A percentile compares a stretch with the other conserved stretches of the same genome.
These are phyloP conservation scores for Scenedesmus sp. DNA, from an alignment of 163 green algal species.

Conservation along the genomic window DNA sequence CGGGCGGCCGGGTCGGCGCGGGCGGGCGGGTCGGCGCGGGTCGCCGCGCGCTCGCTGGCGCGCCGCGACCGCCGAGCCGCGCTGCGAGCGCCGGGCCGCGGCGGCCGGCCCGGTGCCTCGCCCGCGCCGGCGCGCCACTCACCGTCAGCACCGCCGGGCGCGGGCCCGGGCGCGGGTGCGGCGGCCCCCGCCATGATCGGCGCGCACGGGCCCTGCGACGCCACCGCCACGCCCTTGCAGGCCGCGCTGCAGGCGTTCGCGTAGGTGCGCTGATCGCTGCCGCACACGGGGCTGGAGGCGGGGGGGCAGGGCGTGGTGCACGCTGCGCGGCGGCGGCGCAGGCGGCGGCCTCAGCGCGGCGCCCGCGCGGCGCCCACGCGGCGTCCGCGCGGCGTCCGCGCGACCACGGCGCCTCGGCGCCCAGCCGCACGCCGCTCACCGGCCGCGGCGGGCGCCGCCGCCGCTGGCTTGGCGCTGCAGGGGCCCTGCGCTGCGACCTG, in stretches of 20 bases:
- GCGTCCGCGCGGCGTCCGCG: too few species aligned
- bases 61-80: too few species aligned
- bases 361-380: too few species aligned
- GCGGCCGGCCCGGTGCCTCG: too few species aligned
- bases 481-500: too few species aligned
- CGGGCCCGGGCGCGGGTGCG: too few species aligned
- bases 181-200: too few species aligned
- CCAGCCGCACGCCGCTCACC: background rate
- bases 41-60: too few species aligned
- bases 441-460: too few species aligned
- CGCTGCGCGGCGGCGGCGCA: background rate
- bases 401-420: background rate
- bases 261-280: constrained; percentile 44
- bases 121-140: background rate
- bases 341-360: background rate
- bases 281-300: constrained; percentile 54
- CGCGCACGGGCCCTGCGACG: background rate
- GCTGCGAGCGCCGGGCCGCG: too few species aligned
- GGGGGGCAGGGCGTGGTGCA: constrained; percentile 29
- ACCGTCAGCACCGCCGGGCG: too few species aligned
- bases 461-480: too few species aligned
- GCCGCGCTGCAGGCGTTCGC: constrained; percentile 17
- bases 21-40: background rate
- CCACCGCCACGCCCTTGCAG: background rate
- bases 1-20: background rate